Conservation (phyloP, 2,329 filamentous ascomycete genomes). For the Thermothelomyces thermophilus region DNA sequence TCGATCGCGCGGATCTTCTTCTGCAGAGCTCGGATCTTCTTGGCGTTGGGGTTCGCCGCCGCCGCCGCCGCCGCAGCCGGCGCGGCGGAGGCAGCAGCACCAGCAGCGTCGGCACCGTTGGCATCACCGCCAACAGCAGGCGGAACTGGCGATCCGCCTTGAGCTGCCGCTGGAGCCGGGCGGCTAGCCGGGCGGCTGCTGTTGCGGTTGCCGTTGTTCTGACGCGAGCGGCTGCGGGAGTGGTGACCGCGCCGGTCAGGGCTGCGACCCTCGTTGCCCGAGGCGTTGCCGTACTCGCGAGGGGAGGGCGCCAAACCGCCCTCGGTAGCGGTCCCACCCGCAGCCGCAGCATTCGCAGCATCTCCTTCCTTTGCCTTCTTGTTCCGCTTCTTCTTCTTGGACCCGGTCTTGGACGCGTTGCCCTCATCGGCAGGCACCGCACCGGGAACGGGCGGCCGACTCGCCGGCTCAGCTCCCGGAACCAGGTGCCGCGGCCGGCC, state of each 20-base stretch:
- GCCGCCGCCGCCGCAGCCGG: neutral
- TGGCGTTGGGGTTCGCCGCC: constrained; percentile 63
- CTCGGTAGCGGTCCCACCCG: constrained; percentile 29
- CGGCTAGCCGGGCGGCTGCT: constrained; percentile 20
- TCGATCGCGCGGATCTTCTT: constrained; percentile 99
- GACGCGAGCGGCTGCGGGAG: constrained; percentile 47
- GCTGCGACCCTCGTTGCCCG: constrained; percentile 51
- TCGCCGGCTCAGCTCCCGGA: constrained; percentile 74
- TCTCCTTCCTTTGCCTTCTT: constrained; percentile 77
- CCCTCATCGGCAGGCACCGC: constrained; percentile 66
- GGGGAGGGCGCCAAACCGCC: constrained; percentile 43
- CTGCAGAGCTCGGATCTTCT: constrained; percentile 86
- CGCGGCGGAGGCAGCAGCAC: constrained; percentile 37
- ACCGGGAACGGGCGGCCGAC: constrained; percentile 58
- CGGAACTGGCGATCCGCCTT: constrained; percentile 1
- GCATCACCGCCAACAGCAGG: constrained; percentile 30
- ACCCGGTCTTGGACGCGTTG: constrained; percentile 70
- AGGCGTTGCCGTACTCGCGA: constrained; percentile 36
- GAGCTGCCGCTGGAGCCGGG: constrained; percentile 19
- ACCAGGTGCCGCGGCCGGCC: constrained; percentile 68
- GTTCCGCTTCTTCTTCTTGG: constrained; percentile 95
- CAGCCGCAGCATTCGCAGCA: constrained; percentile 46
- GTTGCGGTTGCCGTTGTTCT: constrained; percentile 39
- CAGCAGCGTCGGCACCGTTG: constrained; percentile 38
- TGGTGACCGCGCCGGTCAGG: constrained; percentile 58